Conservation (phyloP, 129 eudicot genomes). For the Scalesia atractyloides region DNA sequence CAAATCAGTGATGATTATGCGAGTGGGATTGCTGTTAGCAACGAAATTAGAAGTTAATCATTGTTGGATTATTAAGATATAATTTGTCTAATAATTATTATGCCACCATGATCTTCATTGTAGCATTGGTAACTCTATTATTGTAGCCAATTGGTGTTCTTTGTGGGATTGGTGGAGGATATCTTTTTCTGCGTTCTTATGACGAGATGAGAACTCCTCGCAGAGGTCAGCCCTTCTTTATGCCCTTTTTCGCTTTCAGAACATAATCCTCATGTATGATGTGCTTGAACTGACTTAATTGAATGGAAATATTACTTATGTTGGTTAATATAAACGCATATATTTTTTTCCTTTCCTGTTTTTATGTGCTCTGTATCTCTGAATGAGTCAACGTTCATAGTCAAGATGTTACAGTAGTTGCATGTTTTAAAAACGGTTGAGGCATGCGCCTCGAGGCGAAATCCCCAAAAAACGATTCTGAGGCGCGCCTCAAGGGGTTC, state of each 20-base stretch:
- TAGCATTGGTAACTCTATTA: conserved; percentile 30
- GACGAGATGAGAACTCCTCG: conserved; percentile 72
- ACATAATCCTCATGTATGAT: too few relatives aligned
- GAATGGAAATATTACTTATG: background rate
- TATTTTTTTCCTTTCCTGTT: too few relatives aligned
- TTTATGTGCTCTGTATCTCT: too few relatives aligned
- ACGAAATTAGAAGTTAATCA: too few relatives aligned
- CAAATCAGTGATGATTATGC: too few relatives aligned
- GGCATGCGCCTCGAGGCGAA: too few relatives aligned
- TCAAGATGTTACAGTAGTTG: background rate
- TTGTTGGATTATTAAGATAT: too few relatives aligned
- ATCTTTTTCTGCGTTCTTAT: conserved; percentile 54
- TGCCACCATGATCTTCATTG: background rate
- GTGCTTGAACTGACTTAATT: background rate
- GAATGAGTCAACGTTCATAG: background rate
- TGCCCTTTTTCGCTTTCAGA: background rate
- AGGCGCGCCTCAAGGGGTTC: too few relatives aligned
- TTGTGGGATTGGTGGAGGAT: conserved; percentile 65
- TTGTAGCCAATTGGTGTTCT: conserved; percentile 72
- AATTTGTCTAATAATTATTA: background rate
- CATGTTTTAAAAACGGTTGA: too few relatives aligned
- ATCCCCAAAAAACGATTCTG: too few relatives aligned
- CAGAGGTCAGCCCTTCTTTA: conserved; percentile 44
- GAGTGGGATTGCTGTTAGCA: too few relatives aligned
- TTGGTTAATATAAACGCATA: background rate